Evolutionary conservation across 2,329 filamentous ascomycete species (phyloP).

Genomic region (Cladophialophora chaetospira): DNA sequence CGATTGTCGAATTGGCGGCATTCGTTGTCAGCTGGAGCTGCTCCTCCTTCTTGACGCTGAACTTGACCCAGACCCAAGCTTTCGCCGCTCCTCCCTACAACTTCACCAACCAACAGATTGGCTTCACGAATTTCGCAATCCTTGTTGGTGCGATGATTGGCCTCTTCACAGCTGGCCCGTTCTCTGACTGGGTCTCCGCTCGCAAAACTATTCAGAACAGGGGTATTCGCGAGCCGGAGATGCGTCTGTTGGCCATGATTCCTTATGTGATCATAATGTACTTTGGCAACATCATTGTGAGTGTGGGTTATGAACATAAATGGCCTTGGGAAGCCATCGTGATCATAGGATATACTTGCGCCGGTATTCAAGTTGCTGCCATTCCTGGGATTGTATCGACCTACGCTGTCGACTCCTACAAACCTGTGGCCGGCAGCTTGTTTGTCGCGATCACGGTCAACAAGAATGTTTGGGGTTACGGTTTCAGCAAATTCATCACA

Average conservation of each 20-base stretch:
- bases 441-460: slow-evolving; percentile 65
- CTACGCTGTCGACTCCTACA: slow-evolving; percentile 67
- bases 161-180: slow-evolving; percentile 56
- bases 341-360: slow-evolving; percentile 59
- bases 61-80: slow-evolving; percentile 60
- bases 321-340: slow-evolving; percentile 59
- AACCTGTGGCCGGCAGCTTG: slow-evolving; percentile 61
- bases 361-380: slow-evolving; percentile 61
- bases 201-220: slow-evolving; percentile 55
- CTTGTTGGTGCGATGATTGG: slow-evolving; percentile 58
- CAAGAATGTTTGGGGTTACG: slow-evolving; percentile 66
- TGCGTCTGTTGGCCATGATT: slow-evolving; percentile 59
- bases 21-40: slow-evolving; percentile 65
- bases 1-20: slow-evolving; percentile 63
- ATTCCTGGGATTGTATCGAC: slow-evolving; percentile 59
- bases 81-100: slow-evolving; percentile 60
- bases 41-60: slow-evolving; percentile 60
- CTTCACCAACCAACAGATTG: slow-evolving; percentile 52
- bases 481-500: slow-evolving; percentile 59
- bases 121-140: slow-evolving; percentile 61
- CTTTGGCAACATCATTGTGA: slow-evolving; percentile 60
- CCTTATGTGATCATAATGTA: slow-evolving; percentile 60
- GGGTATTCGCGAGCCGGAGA: slow-evolving; percentile 61
- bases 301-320: slow-evolving; percentile 54
- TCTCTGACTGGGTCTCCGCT: slow-evolving; percentile 61